Evolutionary conservation across 1,284 basidiomycete species (phyloP).

Genomic region (Irpex sp.): DNA sequence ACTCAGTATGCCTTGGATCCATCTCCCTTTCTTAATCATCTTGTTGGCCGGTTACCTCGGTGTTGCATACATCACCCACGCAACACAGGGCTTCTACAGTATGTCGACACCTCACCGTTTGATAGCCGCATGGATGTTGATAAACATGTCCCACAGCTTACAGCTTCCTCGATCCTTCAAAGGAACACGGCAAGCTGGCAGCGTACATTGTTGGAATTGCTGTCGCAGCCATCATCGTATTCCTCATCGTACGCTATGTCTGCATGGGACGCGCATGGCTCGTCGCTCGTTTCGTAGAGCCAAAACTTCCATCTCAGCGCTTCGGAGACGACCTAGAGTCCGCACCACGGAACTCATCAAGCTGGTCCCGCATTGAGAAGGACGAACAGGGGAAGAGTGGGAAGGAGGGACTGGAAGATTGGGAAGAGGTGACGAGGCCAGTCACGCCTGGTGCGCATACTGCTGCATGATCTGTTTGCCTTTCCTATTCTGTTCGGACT

Average conservation of each 20-base stretch:
- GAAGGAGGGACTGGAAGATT: slow-evolving; percentile 17
- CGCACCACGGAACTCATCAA: not conserved
- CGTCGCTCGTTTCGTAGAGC: not conserved
- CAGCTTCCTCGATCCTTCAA: slow-evolving; percentile 39
- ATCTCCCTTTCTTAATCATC: slow-evolving; percentile 34
- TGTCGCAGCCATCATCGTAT: slow-evolving; percentile 20
- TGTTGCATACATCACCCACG: slow-evolving; percentile 61
- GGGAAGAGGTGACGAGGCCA: slow-evolving; percentile 20
- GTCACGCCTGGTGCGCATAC: not conserved
- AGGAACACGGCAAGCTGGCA: slow-evolving; percentile 33
- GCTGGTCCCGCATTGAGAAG: not conserved
- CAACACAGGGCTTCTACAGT: slow-evolving; percentile 63
- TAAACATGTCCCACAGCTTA: slow-evolving; percentile 32
- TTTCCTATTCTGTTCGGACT: no score
- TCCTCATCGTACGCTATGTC: slow-evolving; percentile 20
- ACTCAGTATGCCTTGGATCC: slow-evolving; percentile 4
- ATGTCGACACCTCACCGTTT: slow-evolving; percentile 23
- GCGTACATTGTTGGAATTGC: slow-evolving; percentile 38
- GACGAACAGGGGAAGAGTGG: not conserved
- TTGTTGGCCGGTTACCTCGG: slow-evolving; percentile 57
- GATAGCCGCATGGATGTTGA: not conserved
- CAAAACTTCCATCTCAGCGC: not conserved
- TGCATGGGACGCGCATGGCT: slow-evolving; percentile 15
- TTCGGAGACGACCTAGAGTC: not conserved
- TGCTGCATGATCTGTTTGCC: not conserved